Percentiles rank a stretch among this genome's conserved stretches.
Conservation (phyloP, 257 asterid genomes). For the Rauvolfia tetraphylla region DNA sequence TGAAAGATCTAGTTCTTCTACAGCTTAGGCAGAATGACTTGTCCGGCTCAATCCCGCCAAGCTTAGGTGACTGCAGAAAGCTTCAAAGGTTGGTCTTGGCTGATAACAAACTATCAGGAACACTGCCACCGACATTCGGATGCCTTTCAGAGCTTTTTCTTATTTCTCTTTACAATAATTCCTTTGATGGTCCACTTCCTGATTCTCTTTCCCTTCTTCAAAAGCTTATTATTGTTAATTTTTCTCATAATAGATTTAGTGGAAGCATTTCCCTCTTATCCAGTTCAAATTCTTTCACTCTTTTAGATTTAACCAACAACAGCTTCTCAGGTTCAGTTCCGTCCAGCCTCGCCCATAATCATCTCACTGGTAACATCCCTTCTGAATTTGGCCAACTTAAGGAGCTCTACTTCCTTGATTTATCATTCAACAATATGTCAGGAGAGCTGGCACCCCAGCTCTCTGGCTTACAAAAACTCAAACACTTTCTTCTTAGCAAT, state of each 20-base stretch:
- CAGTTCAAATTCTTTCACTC: conserved; percentile 49
- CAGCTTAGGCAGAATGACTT: conserved; percentile 72
- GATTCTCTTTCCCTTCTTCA: conserved; percentile 59
- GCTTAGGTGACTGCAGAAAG: conserved; percentile 78
- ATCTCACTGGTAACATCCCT: conserved; percentile 58
- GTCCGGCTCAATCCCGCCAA: conserved; percentile 65
- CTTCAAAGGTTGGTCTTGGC: conserved; percentile 63
- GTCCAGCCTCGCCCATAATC: conserved; percentile 50
- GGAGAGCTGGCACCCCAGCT: conserved; percentile 55
- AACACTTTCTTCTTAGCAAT: conserved; percentile 61
- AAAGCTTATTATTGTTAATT: conserved; percentile 64
- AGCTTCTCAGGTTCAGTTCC: conserved; percentile 70
- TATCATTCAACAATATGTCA: conserved; percentile 57
- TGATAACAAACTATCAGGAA: conserved; percentile 79
- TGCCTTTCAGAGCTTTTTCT: conserved; percentile 56
- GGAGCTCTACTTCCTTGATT: conserved; percentile 62
- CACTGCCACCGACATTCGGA: conserved; percentile 61
- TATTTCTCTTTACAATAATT: conserved; percentile 78
- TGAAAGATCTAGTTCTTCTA: conserved; percentile 56
- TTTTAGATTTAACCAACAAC: conserved; percentile 71
- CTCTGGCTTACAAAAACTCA: conserved; percentile 42
- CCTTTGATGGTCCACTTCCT: conserved; percentile 77
- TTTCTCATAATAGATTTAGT: conserved; percentile 59
- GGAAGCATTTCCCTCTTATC: conserved; percentile 61
- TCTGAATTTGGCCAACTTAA: conserved; percentile 50